Base-by-base conservation (phyloP, 1,284 basidiomycete genomes). In the Papiliotrema terrestris region DNA sequence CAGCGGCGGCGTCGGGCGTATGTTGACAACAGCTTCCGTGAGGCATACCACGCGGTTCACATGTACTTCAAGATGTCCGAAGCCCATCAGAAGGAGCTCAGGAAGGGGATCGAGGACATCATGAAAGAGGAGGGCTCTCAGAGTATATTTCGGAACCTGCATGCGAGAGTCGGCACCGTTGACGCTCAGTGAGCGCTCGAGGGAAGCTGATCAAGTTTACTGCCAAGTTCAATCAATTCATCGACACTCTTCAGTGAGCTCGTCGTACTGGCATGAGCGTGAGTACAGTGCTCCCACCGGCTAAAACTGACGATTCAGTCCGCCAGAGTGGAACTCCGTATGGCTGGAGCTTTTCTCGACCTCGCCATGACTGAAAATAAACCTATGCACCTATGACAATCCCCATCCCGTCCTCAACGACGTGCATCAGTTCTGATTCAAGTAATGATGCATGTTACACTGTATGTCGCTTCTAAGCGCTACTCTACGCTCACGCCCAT, bases 401-500 rank as follows among this genome's bases (percentile, higher is more conserved):
- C 3, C 29, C 36, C 8, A 23, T 25, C 29, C 5, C 29, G 29
- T 11, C 29, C 6, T 11, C 5, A 11, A 6, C 5, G 29, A 5
- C 29, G 29, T 5, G 11, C 29, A 6, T 32, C 5, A 32, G 29
- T 11, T 32, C 29, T 32, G 29, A n/a, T 32, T 32, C 11, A 11
- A 32, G 29, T 32, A 5, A 32, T 32, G 6, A 32, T 32, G 29
- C 29, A 32, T 32, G 29, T 32, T 45, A 46, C 46, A 43, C 37
- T 15, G 50, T 54, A 25, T 9, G 36, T 56, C 56, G 45, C 51
- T 51, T 56, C 45, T 41, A 15, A 49, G 41, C 46, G 29, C 41
- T 45, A 59, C 45, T 52, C 56, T n/a, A 71, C 35, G 39, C 60
- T 60, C n/a, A 73, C 66, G 29, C 58, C 61, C 72, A 74, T 74